Conservation (phyloP, 1,139 yeast species). For the Candida gigantensis region DNA sequence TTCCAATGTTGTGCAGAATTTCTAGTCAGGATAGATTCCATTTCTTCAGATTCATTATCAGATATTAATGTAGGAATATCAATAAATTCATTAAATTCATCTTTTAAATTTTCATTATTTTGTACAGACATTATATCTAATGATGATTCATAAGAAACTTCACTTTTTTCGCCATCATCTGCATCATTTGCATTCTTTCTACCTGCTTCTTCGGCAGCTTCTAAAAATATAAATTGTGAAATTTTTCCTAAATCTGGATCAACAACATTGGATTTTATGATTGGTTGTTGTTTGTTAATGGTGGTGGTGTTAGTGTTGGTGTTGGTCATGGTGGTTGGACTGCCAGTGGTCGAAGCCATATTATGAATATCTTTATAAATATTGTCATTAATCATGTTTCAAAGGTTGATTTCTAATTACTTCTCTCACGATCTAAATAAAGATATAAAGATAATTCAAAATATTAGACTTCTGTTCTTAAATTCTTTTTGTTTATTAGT, state of each 20-base stretch:
- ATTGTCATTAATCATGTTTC: slow-evolving; percentile 18
- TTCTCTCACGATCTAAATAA: slow-evolving; percentile 18
- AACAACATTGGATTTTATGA: slow-evolving; percentile 2
- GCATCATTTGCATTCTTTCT: slow-evolving; percentile 6
- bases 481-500: not conserved
- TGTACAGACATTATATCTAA: slow-evolving; percentile 17
- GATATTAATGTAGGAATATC: slow-evolving; percentile 15
- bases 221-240: slow-evolving; percentile 13
- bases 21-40: slow-evolving; percentile 12
- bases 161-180: slow-evolving; percentile 7
- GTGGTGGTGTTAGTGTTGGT: slow-evolving; percentile 1
- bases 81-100: slow-evolving; percentile 14
- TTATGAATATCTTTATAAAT: slow-evolving; percentile 14
- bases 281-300: no score
- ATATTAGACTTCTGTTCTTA: slow-evolving; percentile 5
- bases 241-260: slow-evolving; percentile 9
- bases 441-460: slow-evolving; percentile 13
- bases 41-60: slow-evolving; percentile 15
- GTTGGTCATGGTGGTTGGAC: slow-evolving; percentile 3
- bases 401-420: no score
- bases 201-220: slow-evolving; percentile 12
- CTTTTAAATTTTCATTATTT: slow-evolving; percentile 13
- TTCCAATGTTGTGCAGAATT: slow-evolving; percentile 12
- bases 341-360: slow-evolving; percentile 11
- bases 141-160: slow-evolving; percentile 10